Conservation (phyloP, 2,329 filamentous ascomycete species). For the Dryadomyces quercus-mongolicae region DNA sequence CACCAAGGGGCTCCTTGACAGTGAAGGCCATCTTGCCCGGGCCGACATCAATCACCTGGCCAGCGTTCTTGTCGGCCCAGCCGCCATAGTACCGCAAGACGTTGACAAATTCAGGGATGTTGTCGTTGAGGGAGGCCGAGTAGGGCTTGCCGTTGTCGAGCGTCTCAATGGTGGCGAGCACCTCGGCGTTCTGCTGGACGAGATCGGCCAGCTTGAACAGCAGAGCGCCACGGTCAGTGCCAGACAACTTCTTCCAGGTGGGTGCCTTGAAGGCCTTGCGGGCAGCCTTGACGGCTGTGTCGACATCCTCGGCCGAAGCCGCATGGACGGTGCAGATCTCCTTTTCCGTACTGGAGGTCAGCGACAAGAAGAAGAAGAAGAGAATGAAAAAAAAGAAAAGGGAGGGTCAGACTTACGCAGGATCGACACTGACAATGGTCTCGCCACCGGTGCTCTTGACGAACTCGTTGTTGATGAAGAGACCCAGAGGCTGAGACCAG, state of each 20-base stretch:
- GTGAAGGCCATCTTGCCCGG: constrained; percentile 65
- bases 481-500: constrained; percentile 61
- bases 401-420: constrained; percentile 36
- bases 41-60: constrained; percentile 63
- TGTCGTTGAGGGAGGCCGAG: constrained; percentile 48
- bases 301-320: constrained; percentile 53
- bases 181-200: constrained; percentile 48
- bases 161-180: constrained; percentile 46
- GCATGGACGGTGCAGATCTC: constrained; percentile 62
- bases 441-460: constrained; percentile 52
- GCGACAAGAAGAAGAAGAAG: neutral
- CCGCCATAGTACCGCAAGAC: constrained; percentile 66
- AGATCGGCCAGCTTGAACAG: constrained; percentile 61
- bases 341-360: constrained; percentile 37
- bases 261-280: constrained; percentile 54
- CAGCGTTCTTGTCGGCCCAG: constrained; percentile 68
- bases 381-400: neutral
- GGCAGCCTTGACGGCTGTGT: constrained; percentile 57
- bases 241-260: constrained; percentile 56
- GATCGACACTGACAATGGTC: constrained; percentile 57
- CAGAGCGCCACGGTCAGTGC: constrained; percentile 54
- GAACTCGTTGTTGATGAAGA: constrained; percentile 78
- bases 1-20: constrained; percentile 62
- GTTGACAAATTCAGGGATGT: constrained; percentile 36
- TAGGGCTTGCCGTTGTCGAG: constrained; percentile 78